Percentiles rank a stretch among this genome's conserved stretches.
These are phyloP conservation scores for Elaeagnus macrophylla DNA, from an alignment of 306 rosid species.

Conservation along the genomic window DNA sequence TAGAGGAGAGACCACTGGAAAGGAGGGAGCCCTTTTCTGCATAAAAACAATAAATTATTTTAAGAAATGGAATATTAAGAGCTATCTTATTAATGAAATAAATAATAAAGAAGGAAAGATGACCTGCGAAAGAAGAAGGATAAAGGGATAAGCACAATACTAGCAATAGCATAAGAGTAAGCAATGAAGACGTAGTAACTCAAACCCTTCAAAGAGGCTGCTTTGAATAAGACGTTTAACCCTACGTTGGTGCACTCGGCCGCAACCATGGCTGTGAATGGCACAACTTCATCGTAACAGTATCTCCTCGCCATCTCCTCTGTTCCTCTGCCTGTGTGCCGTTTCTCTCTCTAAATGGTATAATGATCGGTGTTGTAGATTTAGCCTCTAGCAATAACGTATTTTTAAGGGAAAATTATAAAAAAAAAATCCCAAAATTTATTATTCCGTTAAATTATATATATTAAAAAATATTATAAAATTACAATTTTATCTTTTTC, in stretches of 20 bases:
- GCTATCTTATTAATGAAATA: too few species aligned
- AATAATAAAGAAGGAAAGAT: background rate
- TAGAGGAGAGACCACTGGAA: constrained; percentile 26
- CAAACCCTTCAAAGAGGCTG: constrained; percentile 34
- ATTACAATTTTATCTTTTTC: too few species aligned
- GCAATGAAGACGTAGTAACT: constrained; percentile 42
- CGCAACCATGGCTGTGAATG: constrained; percentile 36
- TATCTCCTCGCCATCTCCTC: constrained; percentile 16
- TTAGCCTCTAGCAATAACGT: too few species aligned
- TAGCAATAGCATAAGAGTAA: constrained; percentile 36
- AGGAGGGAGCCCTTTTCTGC: constrained; percentile 38
- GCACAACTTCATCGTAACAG: constrained; percentile 33
- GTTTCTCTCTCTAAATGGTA: too few species aligned
- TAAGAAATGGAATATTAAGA: background rate
- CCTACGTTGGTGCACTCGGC: constrained; percentile 41
- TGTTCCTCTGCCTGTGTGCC: too few species aligned
- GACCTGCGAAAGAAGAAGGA: constrained; percentile 41
- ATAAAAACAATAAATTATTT: too few species aligned
- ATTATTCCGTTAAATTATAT: too few species aligned
- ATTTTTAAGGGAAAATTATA: too few species aligned
- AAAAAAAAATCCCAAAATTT: too few species aligned
- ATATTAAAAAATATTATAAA: too few species aligned
- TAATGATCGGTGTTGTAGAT: too few species aligned
- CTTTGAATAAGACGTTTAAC: constrained; percentile 40
- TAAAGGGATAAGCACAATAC: constrained; percentile 36